phyloP scores from a whole-genome alignment of 257 asterid species.

The Scutellaria barbata region DNA sequence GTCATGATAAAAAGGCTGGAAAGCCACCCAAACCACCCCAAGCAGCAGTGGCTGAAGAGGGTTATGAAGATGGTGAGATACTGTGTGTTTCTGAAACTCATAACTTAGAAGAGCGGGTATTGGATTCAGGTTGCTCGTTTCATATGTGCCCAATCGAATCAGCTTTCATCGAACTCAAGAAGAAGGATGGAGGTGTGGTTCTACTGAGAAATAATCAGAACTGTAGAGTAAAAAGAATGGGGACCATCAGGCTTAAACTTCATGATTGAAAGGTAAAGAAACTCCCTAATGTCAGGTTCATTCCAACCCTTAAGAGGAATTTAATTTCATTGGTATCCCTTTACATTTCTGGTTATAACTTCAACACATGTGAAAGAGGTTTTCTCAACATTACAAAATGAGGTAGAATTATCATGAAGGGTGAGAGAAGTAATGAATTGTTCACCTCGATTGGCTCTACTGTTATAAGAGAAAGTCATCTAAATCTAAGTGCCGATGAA shows the following conservation, averaged over 20 bases:
- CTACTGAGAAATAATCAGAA: not conserved
- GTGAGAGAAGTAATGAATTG: not conserved
- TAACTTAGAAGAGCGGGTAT: too few relatives aligned
- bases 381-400: not conserved
- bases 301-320: not conserved
- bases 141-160: not conserved
- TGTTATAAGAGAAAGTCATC: too few relatives aligned
- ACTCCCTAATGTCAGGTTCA: not conserved
- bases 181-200: not conserved
- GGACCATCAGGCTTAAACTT: not conserved
- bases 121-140: not conserved
- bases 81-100: not conserved
- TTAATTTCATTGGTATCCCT: not conserved
- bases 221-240: not conserved
- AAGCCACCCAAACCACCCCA: not conserved
- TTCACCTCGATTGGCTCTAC: not conserved
- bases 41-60: not conserved
- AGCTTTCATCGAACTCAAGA: not conserved
- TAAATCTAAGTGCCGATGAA: too few relatives aligned
- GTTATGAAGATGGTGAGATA: not conserved
- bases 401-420: not conserved
- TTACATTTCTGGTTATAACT: not conserved
- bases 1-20: not conserved
- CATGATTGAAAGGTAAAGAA: not conserved
- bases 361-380: not conserved